Evolutionary conservation across 2,329 filamentous ascomycete species (phyloP).

Genomic region (Teratosphaeria gauchensis): DNA sequence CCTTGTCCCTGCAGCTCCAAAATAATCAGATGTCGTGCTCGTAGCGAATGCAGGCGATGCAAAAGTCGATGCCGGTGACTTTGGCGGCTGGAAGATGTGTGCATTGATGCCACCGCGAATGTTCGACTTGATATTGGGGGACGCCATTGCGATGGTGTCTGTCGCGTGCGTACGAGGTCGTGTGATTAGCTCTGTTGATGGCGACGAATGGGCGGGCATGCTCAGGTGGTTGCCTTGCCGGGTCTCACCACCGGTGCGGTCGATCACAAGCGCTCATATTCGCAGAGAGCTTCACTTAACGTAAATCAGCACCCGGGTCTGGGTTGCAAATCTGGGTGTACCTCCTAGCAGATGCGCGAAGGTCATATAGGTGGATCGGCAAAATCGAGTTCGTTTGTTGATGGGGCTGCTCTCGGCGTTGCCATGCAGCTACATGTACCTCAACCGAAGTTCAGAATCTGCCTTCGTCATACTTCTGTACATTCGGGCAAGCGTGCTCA

Average conservation of each 20-base stretch:
- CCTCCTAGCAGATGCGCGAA: not conserved
- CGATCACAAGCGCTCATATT: not conserved
- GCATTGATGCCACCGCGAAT: constrained; percentile 6
- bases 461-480: too few relatives aligned
- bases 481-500: too few relatives aligned
- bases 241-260: not conserved
- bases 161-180: not conserved
- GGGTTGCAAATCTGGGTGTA: not conserved
- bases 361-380: not conserved
- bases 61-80: constrained; percentile 28
- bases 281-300: not conserved
- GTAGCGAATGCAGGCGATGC: constrained; percentile 14
- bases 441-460: not conserved
- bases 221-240: not conserved
- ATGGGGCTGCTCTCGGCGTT: not conserved
- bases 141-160: not conserved
- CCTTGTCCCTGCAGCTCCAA: constrained; percentile 15
- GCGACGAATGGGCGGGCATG: not conserved
- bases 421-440: not conserved
- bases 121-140: not conserved
- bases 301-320: not conserved
- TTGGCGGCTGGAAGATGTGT: constrained; percentile 35
- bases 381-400: not conserved
- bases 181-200: not conserved
- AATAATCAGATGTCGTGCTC: constrained; percentile 16